Percentiles rank a stretch among this genome's conserved stretches.
These are phyloP conservation scores for Leishmania amazonensis DNA, from an alignment of 208 protist species.

Conservation along the genomic window DNA sequence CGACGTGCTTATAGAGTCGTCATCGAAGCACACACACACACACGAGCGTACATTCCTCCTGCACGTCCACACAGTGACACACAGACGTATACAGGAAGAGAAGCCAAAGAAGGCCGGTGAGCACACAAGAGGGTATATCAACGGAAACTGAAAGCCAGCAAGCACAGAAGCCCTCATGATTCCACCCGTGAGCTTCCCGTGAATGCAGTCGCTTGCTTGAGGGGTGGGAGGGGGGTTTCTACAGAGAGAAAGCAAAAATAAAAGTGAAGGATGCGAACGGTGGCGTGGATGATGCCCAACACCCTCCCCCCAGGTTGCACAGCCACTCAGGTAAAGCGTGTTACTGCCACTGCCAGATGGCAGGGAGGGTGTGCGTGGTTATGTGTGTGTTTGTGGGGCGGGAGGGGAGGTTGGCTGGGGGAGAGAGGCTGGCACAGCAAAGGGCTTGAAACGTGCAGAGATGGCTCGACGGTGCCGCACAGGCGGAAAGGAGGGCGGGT, in stretches of 20 bases:
- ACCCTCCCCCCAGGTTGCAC: background rate
- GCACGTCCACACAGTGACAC: background rate
- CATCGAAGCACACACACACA: background rate
- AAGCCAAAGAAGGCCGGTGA: background rate
- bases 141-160: background rate
- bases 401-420: too few relatives aligned
- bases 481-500: too few relatives aligned
- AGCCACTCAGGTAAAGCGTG: background rate
- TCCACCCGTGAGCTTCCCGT: background rate
- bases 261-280: too few relatives aligned
- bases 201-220: background rate
- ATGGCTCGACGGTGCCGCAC: too few relatives aligned
- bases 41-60: background rate
- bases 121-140: background rate
- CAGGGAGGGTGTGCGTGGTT: background rate
- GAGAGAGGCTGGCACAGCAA: too few relatives aligned
- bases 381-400: too few relatives aligned
- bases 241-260: constrained; percentile 7
- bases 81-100: background rate
- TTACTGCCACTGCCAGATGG: background rate
- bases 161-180: background rate
- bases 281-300: background rate
- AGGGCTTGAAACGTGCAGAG: too few relatives aligned
- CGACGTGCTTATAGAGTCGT: background rate
- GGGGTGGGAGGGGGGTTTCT: too few relatives aligned